Evolutionary conservation across 1,284 basidiomycete species (phyloP).

Genomic region (Nidula niveotomentosa): DNA sequence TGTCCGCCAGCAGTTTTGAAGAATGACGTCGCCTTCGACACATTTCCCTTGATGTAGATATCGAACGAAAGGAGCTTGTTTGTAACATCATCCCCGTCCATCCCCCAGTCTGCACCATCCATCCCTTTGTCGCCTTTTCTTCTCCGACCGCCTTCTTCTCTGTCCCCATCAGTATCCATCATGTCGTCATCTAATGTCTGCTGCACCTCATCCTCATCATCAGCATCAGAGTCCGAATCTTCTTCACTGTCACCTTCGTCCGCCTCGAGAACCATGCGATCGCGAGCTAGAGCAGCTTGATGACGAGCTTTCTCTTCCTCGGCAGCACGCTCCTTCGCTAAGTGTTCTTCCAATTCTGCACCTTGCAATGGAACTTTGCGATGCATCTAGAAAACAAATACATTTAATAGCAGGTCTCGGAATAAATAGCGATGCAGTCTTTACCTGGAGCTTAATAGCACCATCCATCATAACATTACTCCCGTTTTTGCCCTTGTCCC

Average conservation of each 20-base stretch:
- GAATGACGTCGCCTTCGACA: constrained; percentile 79
- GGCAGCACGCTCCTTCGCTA: constrained; percentile 76
- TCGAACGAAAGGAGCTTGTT: constrained; percentile 87
- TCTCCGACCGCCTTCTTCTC: constrained; percentile 17
- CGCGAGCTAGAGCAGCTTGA: constrained; percentile 81
- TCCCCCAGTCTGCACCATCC: constrained; percentile 62
- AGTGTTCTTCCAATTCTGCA: constrained; percentile 80
- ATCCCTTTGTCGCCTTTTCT: constrained; percentile 48
- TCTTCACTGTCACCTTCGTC: constrained; percentile 71
- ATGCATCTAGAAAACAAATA: constrained; percentile 60
- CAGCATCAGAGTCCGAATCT: constrained; percentile 63
- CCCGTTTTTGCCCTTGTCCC: constrained; percentile 89
- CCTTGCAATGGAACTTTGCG: constrained; percentile 88
- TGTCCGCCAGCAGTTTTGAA: constrained; percentile 75
- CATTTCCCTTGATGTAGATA: constrained; percentile 95
- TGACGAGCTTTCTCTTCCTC: constrained; percentile 88
- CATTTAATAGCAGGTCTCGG: background rate
- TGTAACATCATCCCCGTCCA: constrained; percentile 74
- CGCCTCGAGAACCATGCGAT: constrained; percentile 89
- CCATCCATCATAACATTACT: constrained; percentile 79
- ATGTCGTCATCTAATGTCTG: constrained; percentile 52
- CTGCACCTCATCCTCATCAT: constrained; percentile 73
- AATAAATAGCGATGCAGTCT: constrained; percentile 14
- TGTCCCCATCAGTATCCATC: constrained; percentile 41
- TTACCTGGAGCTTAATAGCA: constrained; percentile 63